Evolutionary conservation across 2,329 filamentous ascomycete genomes (phyloP).

Genomic region (Chaetomium sp.): DNA sequence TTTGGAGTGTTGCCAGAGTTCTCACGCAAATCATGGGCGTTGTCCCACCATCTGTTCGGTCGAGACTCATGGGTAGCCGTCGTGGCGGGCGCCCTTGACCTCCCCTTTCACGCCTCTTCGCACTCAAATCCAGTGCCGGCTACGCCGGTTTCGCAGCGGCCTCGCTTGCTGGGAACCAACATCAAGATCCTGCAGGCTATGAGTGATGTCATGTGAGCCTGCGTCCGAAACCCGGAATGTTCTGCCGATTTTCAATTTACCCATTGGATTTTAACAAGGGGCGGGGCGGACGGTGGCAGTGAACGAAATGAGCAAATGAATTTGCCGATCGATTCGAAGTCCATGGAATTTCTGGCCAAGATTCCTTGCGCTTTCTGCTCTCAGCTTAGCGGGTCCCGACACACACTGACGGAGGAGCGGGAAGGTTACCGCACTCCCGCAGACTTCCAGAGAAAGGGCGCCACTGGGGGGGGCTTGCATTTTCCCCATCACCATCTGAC

Average conservation of each 20-base stretch:
- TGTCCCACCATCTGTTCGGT: too few species aligned
- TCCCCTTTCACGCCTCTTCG: neutral
- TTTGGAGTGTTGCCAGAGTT: too few species aligned
- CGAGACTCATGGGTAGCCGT: too few species aligned
- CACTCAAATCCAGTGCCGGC: neutral
- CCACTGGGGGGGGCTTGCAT: neutral
- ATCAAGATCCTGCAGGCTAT: neutral
- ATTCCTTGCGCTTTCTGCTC: constrained; percentile 13
- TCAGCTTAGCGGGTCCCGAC: constrained; percentile 6
- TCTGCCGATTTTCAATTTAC: constrained; percentile 13
- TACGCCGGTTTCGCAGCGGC: neutral
- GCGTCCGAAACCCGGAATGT: constrained; percentile 9
- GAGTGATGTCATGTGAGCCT: constrained; percentile 16
- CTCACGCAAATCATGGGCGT: too few species aligned
- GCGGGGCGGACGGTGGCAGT: neutral
- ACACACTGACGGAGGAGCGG: neutral
- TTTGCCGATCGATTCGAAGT: constrained; percentile 10
- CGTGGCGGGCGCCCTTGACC: too few species aligned
- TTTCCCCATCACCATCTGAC: constrained; percentile 1
- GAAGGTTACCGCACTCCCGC: neutral
- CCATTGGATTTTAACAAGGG: constrained; percentile 6
- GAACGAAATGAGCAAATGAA: constrained; percentile 4
- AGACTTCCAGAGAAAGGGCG: neutral
- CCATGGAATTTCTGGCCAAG: constrained; percentile 11
- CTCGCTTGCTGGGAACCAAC: neutral